Percentiles rank a stretch among this genome's conserved stretches.
phyloP scores from a whole-genome alignment of 2,329 filamentous ascomycete species.

The Aspergillus piperis region DNA sequence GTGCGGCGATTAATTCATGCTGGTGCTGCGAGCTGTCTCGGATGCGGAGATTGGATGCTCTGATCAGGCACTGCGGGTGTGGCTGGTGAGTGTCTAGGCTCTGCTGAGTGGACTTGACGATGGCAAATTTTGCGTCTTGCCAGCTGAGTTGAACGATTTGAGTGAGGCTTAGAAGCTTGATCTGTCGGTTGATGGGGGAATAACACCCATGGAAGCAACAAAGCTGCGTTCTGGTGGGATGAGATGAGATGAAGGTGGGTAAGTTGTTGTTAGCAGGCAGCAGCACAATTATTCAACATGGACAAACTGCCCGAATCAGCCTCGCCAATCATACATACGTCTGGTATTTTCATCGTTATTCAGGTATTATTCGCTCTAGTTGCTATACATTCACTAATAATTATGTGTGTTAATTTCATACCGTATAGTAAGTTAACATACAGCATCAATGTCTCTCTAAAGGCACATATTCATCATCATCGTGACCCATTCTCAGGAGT shows the following conservation, averaged over 20 bases:
- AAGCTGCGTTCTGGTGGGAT: neutral
- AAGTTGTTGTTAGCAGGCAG: neutral
- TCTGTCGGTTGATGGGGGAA: neutral
- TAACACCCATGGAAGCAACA: neutral
- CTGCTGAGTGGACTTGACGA: neutral
- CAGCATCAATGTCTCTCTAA: neutral
- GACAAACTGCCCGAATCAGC: neutral
- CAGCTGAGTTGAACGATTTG: neutral
- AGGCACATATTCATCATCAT: neutral
- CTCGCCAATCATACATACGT: neutral
- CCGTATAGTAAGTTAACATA: neutral
- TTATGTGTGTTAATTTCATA: neutral
- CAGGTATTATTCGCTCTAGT: neutral
- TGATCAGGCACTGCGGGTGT: neutral
- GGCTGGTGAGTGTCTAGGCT: neutral
- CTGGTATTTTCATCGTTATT: neutral
- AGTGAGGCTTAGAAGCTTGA: neutral
- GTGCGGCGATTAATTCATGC: neutral
- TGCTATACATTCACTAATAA: accelerated
- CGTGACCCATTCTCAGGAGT: no score
- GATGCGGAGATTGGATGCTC: neutral
- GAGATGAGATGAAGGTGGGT: neutral
- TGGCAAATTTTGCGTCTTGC: neutral
- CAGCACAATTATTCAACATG: neutral
- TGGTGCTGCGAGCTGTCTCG: neutral